Base-by-base conservation (phyloP, 345 rosid genomes). In the Microcos paniculata region DNA sequence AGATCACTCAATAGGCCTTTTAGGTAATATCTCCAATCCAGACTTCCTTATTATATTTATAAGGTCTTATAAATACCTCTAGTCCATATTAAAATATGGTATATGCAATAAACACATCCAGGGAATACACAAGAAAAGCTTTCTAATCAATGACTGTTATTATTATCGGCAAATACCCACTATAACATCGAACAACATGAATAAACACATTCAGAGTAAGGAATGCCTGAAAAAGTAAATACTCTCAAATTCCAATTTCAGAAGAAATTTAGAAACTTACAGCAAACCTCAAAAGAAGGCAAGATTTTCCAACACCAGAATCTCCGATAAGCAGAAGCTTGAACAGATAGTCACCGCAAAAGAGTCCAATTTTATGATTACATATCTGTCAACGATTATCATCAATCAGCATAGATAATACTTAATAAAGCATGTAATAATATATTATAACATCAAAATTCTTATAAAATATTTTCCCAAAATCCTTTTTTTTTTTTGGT, bases 281-380 rank as follows among this genome's bases (percentile, higher is more conserved):
- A 72, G 89, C 80, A 76, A 85, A 87, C 79, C 90, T 87, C 83
- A 87, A 73, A 62, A 87, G 90, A n/a, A 87, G 87, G 75, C 89
- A 85, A 58, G 89, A 87, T 71, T 87, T 87, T 23, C 90, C 90
- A 72, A 87, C 90, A 63, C 90, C 90, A 65, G 90, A 87, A 75
- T 87, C 89, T 78, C 90, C 90, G 45, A 87, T 87, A 51, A 87
- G 87, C 77, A 87, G 77, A 73, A 87, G 90, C 85, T 87, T 87
- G 82, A 87, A 87, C 59, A 87, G 84, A 76, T 85, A 87, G 80
- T 87, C 90, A 81, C 90, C 85, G 85, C 77, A 82, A 72, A 55
- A 75, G 55, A 51, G 19, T 63, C 38, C 40, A 46, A 71, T 7
- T 8, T 66, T 18, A 57, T 1, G 21, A 51, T 35, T 45, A 71